These are phyloP conservation scores for Eucalyptus lansdowneana DNA, from an alignment of 345 rosid genomes.

Conservation along the genomic window DNA sequence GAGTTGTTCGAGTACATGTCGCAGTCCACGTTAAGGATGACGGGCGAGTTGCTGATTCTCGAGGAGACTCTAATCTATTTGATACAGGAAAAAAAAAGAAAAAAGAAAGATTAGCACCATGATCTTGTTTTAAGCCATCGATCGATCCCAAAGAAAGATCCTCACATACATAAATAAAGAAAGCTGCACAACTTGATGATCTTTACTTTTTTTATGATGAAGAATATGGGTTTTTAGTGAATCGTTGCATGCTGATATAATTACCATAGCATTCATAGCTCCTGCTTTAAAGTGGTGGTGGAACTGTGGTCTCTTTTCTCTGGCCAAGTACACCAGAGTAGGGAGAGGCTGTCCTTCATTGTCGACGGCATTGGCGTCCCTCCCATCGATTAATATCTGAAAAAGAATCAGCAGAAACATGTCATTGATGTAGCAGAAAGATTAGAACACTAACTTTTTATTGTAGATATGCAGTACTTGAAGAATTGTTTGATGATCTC, in stretches of 20 bases:
- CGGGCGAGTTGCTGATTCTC: constrained; percentile 20
- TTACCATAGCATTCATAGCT: constrained; percentile 37
- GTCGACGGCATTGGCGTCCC: constrained; percentile 4
- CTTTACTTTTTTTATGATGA: not conserved
- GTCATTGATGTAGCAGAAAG: not conserved
- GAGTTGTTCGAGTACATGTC: constrained; percentile 41
- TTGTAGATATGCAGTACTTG: not conserved
- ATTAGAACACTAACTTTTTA: not conserved
- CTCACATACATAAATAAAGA: not conserved
- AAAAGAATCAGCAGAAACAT: not conserved
- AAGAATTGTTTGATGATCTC: constrained; percentile 24
- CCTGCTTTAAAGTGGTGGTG: constrained; percentile 43
- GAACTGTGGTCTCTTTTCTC: constrained; percentile 28
- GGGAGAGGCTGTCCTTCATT: constrained; percentile 21
- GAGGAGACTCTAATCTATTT: constrained; percentile 38
- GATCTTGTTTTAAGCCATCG: not conserved
- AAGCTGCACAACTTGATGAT: no score
- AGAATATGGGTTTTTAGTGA: not conserved
- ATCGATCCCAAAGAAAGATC: not conserved
- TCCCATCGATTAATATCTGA: not conserved
- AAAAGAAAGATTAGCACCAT: not conserved
- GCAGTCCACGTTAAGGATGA: constrained; percentile 31
- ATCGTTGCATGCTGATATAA: not conserved
- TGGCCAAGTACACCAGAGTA: constrained; percentile 24
- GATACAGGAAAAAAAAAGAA: not conserved